phyloP scores from a whole-genome alignment of 2,329 filamentous ascomycete genomes.

The Ophiostoma quercus region DNA sequence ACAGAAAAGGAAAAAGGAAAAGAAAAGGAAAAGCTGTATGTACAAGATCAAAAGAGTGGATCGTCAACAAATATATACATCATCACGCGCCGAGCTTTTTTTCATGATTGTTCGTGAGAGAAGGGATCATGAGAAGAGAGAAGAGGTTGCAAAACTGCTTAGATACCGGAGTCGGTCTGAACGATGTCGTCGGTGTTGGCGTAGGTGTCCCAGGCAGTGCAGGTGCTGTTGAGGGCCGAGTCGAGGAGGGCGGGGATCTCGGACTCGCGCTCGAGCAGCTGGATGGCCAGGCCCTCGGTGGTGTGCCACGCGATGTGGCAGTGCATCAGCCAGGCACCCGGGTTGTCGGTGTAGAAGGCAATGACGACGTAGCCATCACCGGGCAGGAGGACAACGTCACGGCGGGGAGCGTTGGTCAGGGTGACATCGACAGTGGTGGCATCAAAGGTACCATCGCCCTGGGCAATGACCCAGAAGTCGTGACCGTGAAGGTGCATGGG shows the following conservation, averaged over 20 bases:
- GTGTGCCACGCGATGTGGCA: constrained; percentile 52
- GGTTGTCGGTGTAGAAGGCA: constrained; percentile 45
- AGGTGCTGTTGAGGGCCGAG: constrained; percentile 26
- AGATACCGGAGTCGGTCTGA: constrained; percentile 23
- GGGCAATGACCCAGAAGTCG: constrained; percentile 39
- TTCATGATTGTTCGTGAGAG: background rate
- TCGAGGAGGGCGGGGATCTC: constrained; percentile 20
- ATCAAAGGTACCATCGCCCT: constrained; percentile 24
- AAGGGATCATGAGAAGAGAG: background rate
- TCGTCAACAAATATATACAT: constrained; percentile 13
- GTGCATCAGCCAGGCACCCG: constrained; percentile 48
- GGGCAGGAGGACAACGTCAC: constrained; percentile 42
- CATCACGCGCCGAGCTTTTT: background rate
- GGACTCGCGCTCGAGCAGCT: constrained; percentile 41
- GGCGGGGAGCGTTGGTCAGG: constrained; percentile 38
- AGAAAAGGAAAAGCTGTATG: constrained; percentile 4
- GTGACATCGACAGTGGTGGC: constrained; percentile 29
- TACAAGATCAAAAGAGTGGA: constrained; percentile 5
- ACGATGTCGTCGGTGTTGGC: constrained; percentile 7
- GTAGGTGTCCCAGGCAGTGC: constrained; percentile 21
- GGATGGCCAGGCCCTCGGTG: constrained; percentile 44
- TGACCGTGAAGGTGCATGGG: constrained; percentile 44
- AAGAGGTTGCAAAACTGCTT: background rate
- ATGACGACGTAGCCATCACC: constrained; percentile 41
- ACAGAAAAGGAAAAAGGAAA: background rate